phyloP scores from a whole-genome alignment of 345 rosid genomes.

The Ceriops tagal region DNA sequence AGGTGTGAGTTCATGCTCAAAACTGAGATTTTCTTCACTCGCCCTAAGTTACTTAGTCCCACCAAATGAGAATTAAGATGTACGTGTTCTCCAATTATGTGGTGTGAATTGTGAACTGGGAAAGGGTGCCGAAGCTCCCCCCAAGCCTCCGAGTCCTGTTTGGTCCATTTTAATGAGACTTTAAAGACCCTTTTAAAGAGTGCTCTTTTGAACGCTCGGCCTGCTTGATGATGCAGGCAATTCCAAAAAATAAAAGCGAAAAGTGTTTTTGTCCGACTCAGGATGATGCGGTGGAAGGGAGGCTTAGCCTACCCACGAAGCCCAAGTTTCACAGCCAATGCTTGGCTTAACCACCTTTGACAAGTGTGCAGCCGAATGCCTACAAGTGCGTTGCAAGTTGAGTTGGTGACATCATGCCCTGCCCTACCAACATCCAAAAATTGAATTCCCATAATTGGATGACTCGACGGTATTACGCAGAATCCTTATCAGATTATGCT shows the following conservation, averaged over 20 bases:
- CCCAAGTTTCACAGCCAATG: slow-evolving; percentile 24
- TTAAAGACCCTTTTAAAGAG: slow-evolving; percentile 13
- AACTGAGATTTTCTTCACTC: neutral
- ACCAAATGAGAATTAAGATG: slow-evolving; percentile 8
- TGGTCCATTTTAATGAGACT: slow-evolving; percentile 18
- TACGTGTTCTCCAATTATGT: neutral
- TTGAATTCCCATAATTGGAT: neutral
- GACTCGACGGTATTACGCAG: neutral
- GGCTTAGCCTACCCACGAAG: slow-evolving; percentile 19
- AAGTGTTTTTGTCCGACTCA: slow-evolving; percentile 55
- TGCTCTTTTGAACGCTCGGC: slow-evolving; percentile 5
- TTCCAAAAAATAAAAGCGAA: slow-evolving; percentile 17
- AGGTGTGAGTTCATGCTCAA: neutral
- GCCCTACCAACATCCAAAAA: neutral
- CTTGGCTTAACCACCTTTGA: slow-evolving; percentile 23
- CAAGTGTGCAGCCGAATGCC: slow-evolving; percentile 9
- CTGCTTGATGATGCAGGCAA: slow-evolving; percentile 31
- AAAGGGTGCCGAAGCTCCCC: slow-evolving; percentile 14
- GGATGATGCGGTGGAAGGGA: slow-evolving; percentile 49
- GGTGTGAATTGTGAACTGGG: slow-evolving; percentile 24
- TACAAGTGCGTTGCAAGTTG: neutral
- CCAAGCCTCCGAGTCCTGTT: slow-evolving; percentile 3
- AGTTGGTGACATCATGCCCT: slow-evolving; percentile 6
- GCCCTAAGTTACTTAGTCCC: slow-evolving; percentile 20
- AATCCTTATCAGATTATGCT: neutral